Conservation (phyloP, 495 filamentous ascomycete genomes). For the Penicillium goetzii region DNA sequence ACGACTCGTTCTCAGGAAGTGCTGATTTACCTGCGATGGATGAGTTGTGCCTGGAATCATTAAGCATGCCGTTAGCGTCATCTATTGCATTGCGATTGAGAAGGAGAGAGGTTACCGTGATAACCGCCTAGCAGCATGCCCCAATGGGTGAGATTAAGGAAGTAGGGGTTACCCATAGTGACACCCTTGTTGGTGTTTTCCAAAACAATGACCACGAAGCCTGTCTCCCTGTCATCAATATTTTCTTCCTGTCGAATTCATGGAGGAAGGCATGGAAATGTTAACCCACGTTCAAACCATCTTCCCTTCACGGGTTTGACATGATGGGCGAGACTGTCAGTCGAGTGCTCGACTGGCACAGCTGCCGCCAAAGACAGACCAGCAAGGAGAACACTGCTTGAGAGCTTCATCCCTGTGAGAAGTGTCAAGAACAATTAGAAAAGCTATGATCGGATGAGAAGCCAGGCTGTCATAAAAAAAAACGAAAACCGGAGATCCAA, state of each 20-base stretch:
- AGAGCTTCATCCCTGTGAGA: too few relatives aligned
- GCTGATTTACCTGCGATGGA: conserved; percentile 7
- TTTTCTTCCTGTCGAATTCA: not conserved
- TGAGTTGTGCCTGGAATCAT: conserved; percentile 12
- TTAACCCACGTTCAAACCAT: conserved; percentile 17
- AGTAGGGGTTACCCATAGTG: conserved; percentile 18
- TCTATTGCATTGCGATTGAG: not conserved
- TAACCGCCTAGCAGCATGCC: conserved; percentile 12
- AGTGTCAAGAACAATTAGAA: too few relatives aligned
- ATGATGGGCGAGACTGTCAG: not conserved
- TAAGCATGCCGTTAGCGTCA: not conserved
- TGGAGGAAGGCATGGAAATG: not conserved
- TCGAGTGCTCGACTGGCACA: not conserved
- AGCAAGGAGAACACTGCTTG: too few relatives aligned
- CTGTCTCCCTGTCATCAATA: not conserved
- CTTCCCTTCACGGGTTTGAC: conserved; percentile 3
- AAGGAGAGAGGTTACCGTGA: not conserved
- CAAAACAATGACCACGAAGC: conserved; percentile 18
- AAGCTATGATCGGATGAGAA: too few relatives aligned
- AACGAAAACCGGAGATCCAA: too few relatives aligned
- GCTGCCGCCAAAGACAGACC: too few relatives aligned
- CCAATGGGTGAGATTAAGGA: conserved; percentile 12
- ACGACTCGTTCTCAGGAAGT: not conserved
- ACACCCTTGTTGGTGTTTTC: conserved; percentile 22
- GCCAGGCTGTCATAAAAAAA: too few relatives aligned